phyloP scores from a whole-genome alignment of 331 rosid genomes.

The Arachis monticola region DNA sequence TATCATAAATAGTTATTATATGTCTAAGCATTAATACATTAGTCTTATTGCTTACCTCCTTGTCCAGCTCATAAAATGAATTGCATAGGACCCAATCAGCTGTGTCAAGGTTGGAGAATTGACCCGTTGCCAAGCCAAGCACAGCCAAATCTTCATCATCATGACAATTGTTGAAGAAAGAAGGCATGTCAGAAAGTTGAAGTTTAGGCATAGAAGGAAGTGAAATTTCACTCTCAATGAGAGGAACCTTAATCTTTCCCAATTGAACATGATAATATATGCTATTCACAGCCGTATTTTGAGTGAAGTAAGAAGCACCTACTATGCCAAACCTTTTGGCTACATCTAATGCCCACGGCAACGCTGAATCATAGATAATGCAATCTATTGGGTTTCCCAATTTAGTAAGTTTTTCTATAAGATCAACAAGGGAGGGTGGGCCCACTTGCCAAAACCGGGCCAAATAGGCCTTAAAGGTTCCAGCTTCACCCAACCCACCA shows the following conservation, averaged over 20 bases:
- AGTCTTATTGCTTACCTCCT: too few species aligned
- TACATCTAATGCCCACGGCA: slow-evolving; percentile 48
- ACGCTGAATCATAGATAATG: slow-evolving; percentile 41
- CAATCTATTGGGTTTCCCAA: slow-evolving; percentile 35
- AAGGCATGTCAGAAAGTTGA: slow-evolving; percentile 44
- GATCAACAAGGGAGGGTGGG: slow-evolving; percentile 29
- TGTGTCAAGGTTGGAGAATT: too few species aligned
- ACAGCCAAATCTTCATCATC: neutral
- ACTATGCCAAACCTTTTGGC: slow-evolving; percentile 46
- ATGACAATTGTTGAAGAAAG: neutral
- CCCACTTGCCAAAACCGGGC: slow-evolving; percentile 33
- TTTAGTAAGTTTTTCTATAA: slow-evolving; percentile 33
- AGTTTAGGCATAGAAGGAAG: slow-evolving; percentile 45
- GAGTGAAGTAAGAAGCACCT: slow-evolving; percentile 54
- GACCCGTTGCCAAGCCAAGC: too few species aligned
- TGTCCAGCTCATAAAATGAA: too few species aligned
- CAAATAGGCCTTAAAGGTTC: slow-evolving; percentile 29
- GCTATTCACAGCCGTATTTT: slow-evolving; percentile 45
- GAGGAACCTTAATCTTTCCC: slow-evolving; percentile 39
- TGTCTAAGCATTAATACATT: too few species aligned
- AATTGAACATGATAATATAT: slow-evolving; percentile 43
- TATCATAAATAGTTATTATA: too few species aligned
- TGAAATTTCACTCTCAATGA: slow-evolving; percentile 7
- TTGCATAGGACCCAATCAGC: too few species aligned
- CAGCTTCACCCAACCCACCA: too few species aligned